Evolutionary conservation across 139 green algal species (phyloP), one percentile per base, ranked within the genome.

Genomic region (Chlorella sp.): DNA sequence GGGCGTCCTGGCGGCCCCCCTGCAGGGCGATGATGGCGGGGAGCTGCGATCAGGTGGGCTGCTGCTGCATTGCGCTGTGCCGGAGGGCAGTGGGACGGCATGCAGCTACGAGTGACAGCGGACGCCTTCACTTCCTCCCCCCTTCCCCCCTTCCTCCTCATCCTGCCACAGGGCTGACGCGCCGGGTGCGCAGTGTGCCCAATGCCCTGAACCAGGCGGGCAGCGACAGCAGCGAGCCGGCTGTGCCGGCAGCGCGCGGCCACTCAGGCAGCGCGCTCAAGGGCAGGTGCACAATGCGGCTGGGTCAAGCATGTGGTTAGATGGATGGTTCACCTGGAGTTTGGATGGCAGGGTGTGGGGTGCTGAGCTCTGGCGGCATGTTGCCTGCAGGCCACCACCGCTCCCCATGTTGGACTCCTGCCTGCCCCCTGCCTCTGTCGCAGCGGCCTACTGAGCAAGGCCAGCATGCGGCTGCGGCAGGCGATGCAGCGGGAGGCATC

Each of bases 381-480:
- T 11, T 17, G 46, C 46, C 46, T 54, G 46, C 32, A n/a, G n/a
- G n/a, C n/a, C n/a, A n/a, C n/a, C n/a, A n/a, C n/a, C n/a, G n/a
- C n/a, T n/a, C n/a, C n/a, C n/a, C n/a, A n/a, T n/a, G n/a, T n/a
- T n/a, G n/a, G n/a, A n/a, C n/a, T n/a, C n/a, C 73, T 58, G 43
- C 74, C 48, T 54, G 51, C 60, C 17, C 20, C 24, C 40, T 69
- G 28, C 40, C 40, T 9, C 46, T 48, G 13, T 34, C 32, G 76
- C 60, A 74, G 77, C 60, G 41, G 77, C 26, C 77, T 83, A 38
- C 77, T 83, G 40, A 73, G 77, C 40, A 73, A 68, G 58, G 60
- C 77, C 14, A 58, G 77, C 77, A 74, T 32, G 13, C 77, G 58
- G 22, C 77, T 83, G 30, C 77, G 56, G 48, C 65, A 60, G 38